Base-by-base conservation (phyloP, 441 rosid genomes). In the Populus hybrid region DNA sequence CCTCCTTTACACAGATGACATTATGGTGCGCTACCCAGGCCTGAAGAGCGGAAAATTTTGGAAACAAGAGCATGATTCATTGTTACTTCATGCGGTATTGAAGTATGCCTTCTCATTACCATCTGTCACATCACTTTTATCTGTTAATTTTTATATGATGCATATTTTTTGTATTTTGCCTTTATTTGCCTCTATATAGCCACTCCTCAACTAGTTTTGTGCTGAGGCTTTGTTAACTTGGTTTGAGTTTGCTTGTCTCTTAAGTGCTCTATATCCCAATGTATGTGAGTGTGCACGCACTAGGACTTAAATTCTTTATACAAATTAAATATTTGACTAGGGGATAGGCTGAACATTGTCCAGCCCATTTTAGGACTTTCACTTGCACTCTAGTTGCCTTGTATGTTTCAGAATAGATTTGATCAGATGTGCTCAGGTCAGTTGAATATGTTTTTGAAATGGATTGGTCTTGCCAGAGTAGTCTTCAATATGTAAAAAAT, bases 51-150 rank as follows among this genome's bases (percentile, higher is more conserved):
- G 99, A 77, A 92, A 86, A 81, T 82, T 84, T 82, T 97, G 99
- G 99, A 97, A 92, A 81, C 95, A 90, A 84, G 98, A 91, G 69
- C 99, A 97, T 81, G 99, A 97, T 87, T 78, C 77, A 26, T 73
- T 87, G 78, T 84, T 97, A 84, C 87, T 97, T 26, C 84, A 87
- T 77, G 99, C 99, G 34, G 95, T 97, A 42, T 82, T 89, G 64
- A 97, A 91, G 99, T 97, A 91, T 77, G 94, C 66, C 66, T 70
- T 70, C 74, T 28, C 70, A 12, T 57, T 61, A 28, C 50, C 61
- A n/a, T 69, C 36, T 75, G 24, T 11, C 8, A 67, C 12, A 20
- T 28, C 34, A 28, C 20, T 28, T 32, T 28, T 5, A 30, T 8
- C 20, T 10, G 20, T 68, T 18, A 10, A 3, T 63, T 21, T 18